phyloP scores from a whole-genome alignment of 768 basidiomycete species.

The Boletus rubescentipes region DNA sequence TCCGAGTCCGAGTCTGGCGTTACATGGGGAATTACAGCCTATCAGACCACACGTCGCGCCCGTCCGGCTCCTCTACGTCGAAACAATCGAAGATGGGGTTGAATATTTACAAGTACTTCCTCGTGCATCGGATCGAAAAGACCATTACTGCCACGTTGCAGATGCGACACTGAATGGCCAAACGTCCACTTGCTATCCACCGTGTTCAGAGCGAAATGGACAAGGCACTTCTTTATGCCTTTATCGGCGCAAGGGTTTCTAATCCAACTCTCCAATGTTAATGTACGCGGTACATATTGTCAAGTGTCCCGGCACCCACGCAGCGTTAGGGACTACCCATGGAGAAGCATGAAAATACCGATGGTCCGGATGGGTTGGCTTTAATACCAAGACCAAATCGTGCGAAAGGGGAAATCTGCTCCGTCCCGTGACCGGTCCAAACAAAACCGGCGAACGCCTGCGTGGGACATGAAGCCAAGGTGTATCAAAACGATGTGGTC shows the following conservation, averaged over 20 bases:
- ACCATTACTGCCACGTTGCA: not conserved
- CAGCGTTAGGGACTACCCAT: not conserved
- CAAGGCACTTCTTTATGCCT: not conserved
- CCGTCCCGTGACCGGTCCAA: not conserved
- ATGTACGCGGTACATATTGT: not conserved
- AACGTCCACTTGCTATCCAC: not conserved
- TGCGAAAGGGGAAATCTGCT: not conserved
- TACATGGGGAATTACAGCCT: not conserved
- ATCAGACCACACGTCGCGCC: not conserved
- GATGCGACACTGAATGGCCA: not conserved
- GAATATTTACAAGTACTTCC: too few species aligned
- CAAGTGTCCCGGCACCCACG: not conserved
- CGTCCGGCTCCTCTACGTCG: not conserved
- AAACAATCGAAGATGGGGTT: not conserved
- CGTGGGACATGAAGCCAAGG: not conserved
- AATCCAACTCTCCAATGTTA: not conserved
- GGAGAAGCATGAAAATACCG: not conserved
- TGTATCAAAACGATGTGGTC: not conserved
- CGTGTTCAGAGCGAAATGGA: not conserved
- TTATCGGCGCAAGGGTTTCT: not conserved
- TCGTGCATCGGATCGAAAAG: not conserved
- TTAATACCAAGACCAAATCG: not conserved
- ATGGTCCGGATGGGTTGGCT: not conserved
- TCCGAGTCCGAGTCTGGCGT: not conserved
- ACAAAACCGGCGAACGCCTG: too few species aligned